Percentiles rank a stretch among this genome's conserved stretches.
Conservation (phyloP, 495 filamentous ascomycete genomes). For the Glutinoglossum americanum region DNA sequence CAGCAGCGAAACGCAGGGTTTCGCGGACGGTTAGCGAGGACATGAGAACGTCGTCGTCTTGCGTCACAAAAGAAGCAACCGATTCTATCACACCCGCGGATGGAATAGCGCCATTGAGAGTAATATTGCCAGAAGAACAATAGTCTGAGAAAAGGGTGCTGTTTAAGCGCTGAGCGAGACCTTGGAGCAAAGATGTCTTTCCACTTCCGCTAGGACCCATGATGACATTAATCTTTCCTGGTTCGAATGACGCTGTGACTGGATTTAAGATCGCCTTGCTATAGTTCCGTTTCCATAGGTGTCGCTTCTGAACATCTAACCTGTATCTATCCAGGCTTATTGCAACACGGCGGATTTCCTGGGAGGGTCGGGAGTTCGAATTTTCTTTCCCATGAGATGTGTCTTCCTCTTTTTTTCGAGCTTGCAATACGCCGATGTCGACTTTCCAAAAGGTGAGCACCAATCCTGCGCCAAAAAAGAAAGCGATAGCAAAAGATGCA, state of each 20-base stretch:
- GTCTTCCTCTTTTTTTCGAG: constrained; percentile 31
- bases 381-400: constrained; percentile 38
- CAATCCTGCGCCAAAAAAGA: constrained; percentile 31
- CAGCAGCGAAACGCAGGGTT: constrained; percentile 46
- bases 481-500: constrained; percentile 32
- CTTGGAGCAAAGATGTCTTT: constrained; percentile 47
- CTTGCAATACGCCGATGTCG: constrained; percentile 36
- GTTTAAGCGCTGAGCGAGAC: constrained; percentile 49
- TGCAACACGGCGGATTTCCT: constrained; percentile 32
- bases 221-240: constrained; percentile 47
- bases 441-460: constrained; percentile 34
- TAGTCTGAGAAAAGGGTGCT: constrained; percentile 34
- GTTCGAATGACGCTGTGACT: constrained; percentile 35
- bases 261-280: constrained; percentile 39
- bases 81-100: constrained; percentile 26
- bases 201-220: constrained; percentile 61
- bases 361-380: constrained; percentile 24
- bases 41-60: constrained; percentile 48
- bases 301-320: constrained; percentile 37
- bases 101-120: constrained; percentile 32
- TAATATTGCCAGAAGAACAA: constrained; percentile 30
- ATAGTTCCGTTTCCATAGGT: constrained; percentile 19
- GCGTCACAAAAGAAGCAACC: constrained; percentile 54
- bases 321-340: constrained; percentile 38
- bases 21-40: constrained; percentile 52